A percentile compares a stretch with the other conserved stretches of the same genome.
These are phyloP conservation scores for Ophiostoma perfectum DNA, from an alignment of 2,329 filamentous ascomycete species.

Conservation along the genomic window DNA sequence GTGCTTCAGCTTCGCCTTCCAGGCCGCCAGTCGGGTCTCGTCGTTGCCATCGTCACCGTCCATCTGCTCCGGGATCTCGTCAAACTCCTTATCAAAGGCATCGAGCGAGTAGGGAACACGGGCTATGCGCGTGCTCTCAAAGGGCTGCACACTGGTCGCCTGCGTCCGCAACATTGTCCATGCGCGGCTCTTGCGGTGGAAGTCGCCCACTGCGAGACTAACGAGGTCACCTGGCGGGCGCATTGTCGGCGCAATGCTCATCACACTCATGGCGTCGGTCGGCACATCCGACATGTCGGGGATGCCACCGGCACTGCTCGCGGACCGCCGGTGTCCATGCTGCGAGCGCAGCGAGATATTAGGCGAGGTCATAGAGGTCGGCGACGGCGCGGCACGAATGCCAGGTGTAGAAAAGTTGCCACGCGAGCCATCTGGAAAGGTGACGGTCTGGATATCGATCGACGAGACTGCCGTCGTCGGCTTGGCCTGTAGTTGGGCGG, in stretches of 20 bases:
- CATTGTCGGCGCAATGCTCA: slow-evolving; percentile 60
- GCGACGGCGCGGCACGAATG: slow-evolving; percentile 34
- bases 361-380: slow-evolving; percentile 29
- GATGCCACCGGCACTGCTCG: slow-evolving; percentile 20
- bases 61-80: slow-evolving; percentile 56
- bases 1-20: slow-evolving; percentile 93
- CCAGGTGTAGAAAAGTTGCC: slow-evolving; percentile 53
- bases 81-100: slow-evolving; percentile 73
- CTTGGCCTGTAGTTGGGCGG: slow-evolving; percentile 47
- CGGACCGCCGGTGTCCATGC: slow-evolving; percentile 13
- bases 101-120: slow-evolving; percentile 50
- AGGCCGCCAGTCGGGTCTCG: slow-evolving; percentile 61
- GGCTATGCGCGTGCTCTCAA: slow-evolving; percentile 47
- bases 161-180: slow-evolving; percentile 64
- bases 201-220: slow-evolving; percentile 70
- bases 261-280: slow-evolving; percentile 61
- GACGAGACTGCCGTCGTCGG: slow-evolving; percentile 82
- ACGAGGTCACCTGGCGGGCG: slow-evolving; percentile 67
- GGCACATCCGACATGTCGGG: background rate
- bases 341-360: slow-evolving; percentile 13
- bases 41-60: slow-evolving; percentile 44
- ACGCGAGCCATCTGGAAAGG: slow-evolving; percentile 63
- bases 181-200: slow-evolving; percentile 60
- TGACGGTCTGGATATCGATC: slow-evolving; percentile 71
- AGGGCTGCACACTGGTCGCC: slow-evolving; percentile 53